Conservation (phyloP, 805 yeast genomes). For the Metschnikowia cerradonensis region DNA sequence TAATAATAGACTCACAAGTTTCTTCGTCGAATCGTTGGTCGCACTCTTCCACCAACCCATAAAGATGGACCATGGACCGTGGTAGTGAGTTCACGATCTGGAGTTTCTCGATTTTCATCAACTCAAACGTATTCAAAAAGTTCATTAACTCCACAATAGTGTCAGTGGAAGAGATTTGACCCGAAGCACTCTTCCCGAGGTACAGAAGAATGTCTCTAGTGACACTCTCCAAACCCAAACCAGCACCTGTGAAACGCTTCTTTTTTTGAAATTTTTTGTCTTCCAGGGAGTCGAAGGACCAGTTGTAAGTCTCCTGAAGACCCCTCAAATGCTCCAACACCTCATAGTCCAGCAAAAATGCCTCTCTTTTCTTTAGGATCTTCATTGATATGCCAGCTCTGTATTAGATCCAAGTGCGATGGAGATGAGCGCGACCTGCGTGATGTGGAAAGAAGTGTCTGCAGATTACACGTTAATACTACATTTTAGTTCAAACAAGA, state of each 20-base stretch:
- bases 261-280: constrained; percentile 21
- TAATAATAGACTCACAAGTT: constrained; percentile 55
- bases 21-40: constrained; percentile 78
- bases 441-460: background rate
- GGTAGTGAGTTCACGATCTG: constrained; percentile 84
- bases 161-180: constrained; percentile 20
- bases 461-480: background rate
- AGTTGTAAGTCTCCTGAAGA: constrained; percentile 43
- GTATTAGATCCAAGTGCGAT: background rate
- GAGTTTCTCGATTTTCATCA: constrained; percentile 79
- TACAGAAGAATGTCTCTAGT: constrained; percentile 46
- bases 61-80: constrained; percentile 70
- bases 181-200: constrained; percentile 28
- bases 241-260: constrained; percentile 37
- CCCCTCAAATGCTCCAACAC: constrained; percentile 52
- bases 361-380: constrained; percentile 50
- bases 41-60: constrained; percentile 85
- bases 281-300: constrained; percentile 39
- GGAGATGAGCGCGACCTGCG: constrained; percentile 2
- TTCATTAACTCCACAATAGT: constrained; percentile 38
- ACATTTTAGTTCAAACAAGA: background rate
- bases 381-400: constrained; percentile 24
- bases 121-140: constrained; percentile 45
- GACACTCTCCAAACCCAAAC: constrained; percentile 45
- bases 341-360: constrained; percentile 62